phyloP scores from a whole-genome alignment of 2,329 filamentous ascomycete species.

The Ophiosphaerella narmari region DNA sequence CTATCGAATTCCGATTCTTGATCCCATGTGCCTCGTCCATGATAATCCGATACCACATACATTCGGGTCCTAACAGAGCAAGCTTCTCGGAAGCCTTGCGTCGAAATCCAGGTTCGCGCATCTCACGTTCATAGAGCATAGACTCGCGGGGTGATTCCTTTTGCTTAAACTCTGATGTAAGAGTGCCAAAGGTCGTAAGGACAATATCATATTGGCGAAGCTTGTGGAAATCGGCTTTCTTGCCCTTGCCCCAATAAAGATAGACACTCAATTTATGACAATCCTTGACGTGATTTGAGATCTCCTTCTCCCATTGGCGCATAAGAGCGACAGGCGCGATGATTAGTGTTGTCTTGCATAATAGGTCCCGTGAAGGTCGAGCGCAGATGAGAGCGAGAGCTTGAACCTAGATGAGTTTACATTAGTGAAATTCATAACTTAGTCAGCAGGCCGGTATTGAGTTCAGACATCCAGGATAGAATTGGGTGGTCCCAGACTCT shows the following conservation, averaged over 20 bases:
- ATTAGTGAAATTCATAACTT: not conserved
- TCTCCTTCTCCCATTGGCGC: conserved; percentile 84
- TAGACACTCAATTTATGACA: conserved; percentile 65
- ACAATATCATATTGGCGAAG: conserved; percentile 74
- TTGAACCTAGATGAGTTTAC: conserved; percentile 50
- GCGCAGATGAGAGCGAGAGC: conserved; percentile 76
- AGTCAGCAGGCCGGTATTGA: too few species aligned
- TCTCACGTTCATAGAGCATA: conserved; percentile 49
- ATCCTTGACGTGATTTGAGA: conserved; percentile 68
- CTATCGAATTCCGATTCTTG: conserved; percentile 72
- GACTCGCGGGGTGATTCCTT: conserved; percentile 57
- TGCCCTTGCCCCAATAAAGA: conserved; percentile 68
- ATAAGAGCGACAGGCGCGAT: conserved; percentile 79
- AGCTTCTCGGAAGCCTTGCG: conserved; percentile 30
- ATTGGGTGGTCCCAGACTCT: too few species aligned
- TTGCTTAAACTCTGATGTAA: conserved; percentile 69
- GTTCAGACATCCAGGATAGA: too few species aligned
- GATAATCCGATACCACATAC: conserved; percentile 66
- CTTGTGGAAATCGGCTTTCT: conserved; percentile 60
- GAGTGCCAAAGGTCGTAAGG: conserved; percentile 76
- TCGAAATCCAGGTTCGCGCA: conserved; percentile 33
- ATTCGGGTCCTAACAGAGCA: conserved; percentile 62
- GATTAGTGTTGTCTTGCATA: conserved; percentile 76
- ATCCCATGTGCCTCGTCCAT: conserved; percentile 82
- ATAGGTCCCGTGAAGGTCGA: conserved; percentile 63